A percentile compares a stretch with the other conserved stretches of the same genome.
These are phyloP conservation scores for Yamadazyma kitorensis DNA, from an alignment of 805 yeast genomes.

Conservation along the genomic window DNA sequence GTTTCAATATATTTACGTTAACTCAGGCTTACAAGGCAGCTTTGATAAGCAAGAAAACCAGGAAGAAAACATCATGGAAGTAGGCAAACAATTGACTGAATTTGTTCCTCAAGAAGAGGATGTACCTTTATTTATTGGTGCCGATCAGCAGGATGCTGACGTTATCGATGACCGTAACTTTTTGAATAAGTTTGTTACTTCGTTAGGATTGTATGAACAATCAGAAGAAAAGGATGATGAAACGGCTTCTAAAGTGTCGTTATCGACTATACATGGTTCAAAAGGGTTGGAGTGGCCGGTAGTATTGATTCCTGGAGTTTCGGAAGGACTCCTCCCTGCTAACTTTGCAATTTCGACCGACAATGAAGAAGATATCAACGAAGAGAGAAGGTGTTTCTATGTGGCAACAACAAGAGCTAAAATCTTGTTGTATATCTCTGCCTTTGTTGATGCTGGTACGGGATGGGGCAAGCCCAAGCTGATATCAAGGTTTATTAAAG, in stretches of 20 bases:
- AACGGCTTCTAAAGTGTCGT: slow-evolving; percentile 26
- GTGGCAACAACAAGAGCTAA: slow-evolving; percentile 90
- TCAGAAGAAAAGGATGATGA: slow-evolving; percentile 17
- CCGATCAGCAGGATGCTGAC: not conserved
- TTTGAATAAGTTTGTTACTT: slow-evolving; percentile 25
- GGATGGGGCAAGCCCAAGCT: slow-evolving; percentile 15
- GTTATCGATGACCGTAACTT: slow-evolving; percentile 11
- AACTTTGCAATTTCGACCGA: slow-evolving; percentile 37
- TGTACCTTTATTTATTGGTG: slow-evolving; percentile 8
- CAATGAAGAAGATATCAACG: slow-evolving; percentile 45
- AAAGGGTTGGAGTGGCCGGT: slow-evolving; percentile 96
- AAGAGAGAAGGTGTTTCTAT: slow-evolving; percentile 81
- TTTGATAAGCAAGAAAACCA: slow-evolving; percentile 25
- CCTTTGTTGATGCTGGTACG: slow-evolving; percentile 14
- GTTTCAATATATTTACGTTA: slow-evolving; percentile 16
- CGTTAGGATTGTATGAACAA: slow-evolving; percentile 33
- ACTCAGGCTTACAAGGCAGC: slow-evolving; percentile 29
- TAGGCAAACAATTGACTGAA: slow-evolving; percentile 31
- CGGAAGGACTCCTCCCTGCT: slow-evolving; percentile 67
- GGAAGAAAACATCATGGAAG: slow-evolving; percentile 39
- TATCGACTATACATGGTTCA: slow-evolving; percentile 88
- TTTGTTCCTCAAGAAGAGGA: slow-evolving; percentile 31
- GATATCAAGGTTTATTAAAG: slow-evolving; percentile 28
- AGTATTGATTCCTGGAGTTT: slow-evolving; percentile 75
- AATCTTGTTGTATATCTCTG: slow-evolving; percentile 46